A percentile compares a stretch with the other conserved stretches of the same genome.
Conservation (phyloP, 371 early-diverging fungal genomes). For the Globomyces sp. region DNA sequence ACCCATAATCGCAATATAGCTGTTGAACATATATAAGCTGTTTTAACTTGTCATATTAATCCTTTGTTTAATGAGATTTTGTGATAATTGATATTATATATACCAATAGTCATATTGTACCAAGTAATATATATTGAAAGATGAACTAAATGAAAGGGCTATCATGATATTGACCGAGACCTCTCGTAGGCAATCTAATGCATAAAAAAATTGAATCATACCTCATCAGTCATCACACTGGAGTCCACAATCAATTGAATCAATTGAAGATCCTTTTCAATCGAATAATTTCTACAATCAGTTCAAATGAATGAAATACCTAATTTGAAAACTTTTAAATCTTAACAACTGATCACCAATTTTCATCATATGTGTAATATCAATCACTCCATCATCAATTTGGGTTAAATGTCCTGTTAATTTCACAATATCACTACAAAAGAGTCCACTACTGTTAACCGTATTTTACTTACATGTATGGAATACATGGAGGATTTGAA, state of each 20-base stretch:
- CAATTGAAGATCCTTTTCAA: not conserved
- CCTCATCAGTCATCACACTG: not conserved
- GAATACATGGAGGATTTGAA: slow-evolving; percentile 5
- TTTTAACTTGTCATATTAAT: too few species aligned
- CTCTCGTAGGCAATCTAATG: too few species aligned
- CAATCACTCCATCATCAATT: not conserved
- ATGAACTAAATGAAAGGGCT: too few species aligned
- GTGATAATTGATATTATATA: too few species aligned
- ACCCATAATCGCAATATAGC: too few species aligned
- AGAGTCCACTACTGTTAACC: not conserved
- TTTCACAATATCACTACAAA: not conserved
- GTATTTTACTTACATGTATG: not conserved
- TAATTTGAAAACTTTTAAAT: slow-evolving; percentile 9
- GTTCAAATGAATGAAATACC: not conserved
- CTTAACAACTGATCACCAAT: not conserved
- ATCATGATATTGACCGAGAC: too few species aligned
- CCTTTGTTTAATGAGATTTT: too few species aligned
- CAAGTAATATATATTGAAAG: too few species aligned
- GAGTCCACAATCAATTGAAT: not conserved
- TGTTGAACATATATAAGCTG: too few species aligned
- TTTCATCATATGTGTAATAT: not conserved
- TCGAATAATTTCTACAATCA: not conserved
- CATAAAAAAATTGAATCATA: not conserved
- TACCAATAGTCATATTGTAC: too few species aligned
- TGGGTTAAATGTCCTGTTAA: not conserved